Percentiles rank a stretch among this genome's conserved stretches.
Evolutionary conservation across 345 rosid species (phyloP).

Genomic region (Hypericum perforatum): DNA sequence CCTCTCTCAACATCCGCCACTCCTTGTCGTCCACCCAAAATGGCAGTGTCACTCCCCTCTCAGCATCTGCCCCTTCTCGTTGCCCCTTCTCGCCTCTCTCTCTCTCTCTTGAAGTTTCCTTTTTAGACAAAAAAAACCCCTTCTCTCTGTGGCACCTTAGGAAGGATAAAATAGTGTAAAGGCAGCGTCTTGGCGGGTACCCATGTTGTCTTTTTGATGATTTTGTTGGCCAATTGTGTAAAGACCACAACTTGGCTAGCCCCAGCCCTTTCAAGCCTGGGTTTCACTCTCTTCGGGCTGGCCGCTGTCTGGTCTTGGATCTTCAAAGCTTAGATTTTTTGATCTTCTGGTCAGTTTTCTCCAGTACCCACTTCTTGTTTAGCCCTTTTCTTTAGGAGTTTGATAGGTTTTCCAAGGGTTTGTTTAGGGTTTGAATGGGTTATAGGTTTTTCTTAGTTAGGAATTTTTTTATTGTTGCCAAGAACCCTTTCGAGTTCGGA

Average conservation of each 20-base stretch:
- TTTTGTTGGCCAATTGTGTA: constrained; percentile 3
- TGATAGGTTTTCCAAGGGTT: background rate
- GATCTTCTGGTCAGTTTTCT: constrained; percentile 17
- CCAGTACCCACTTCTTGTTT: constrained; percentile 37
- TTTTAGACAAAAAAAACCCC: too few species aligned
- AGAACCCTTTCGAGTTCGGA: too few species aligned
- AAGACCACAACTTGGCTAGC: background rate
- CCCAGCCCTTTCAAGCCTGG: background rate
- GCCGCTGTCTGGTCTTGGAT: constrained; percentile 5
- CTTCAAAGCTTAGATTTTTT: constrained; percentile 3
- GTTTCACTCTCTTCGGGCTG: background rate
- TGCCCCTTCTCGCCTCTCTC: too few species aligned
- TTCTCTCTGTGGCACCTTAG: too few species aligned
- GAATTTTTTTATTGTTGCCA: background rate
- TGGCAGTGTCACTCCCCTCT: too few species aligned
- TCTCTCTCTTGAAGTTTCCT: too few species aligned
- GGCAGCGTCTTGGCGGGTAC: background rate
- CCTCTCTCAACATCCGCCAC: too few species aligned
- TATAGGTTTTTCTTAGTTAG: constrained; percentile 15
- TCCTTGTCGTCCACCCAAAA: too few species aligned
- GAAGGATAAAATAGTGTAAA: too few species aligned
- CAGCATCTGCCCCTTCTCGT: too few species aligned
- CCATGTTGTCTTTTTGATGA: background rate
- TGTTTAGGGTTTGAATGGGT: constrained; percentile 14
- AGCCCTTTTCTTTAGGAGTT: constrained; percentile 39